phyloP scores from a whole-genome alignment of 2,329 filamentous ascomycete species.

The Pyrenophora graminea region DNA sequence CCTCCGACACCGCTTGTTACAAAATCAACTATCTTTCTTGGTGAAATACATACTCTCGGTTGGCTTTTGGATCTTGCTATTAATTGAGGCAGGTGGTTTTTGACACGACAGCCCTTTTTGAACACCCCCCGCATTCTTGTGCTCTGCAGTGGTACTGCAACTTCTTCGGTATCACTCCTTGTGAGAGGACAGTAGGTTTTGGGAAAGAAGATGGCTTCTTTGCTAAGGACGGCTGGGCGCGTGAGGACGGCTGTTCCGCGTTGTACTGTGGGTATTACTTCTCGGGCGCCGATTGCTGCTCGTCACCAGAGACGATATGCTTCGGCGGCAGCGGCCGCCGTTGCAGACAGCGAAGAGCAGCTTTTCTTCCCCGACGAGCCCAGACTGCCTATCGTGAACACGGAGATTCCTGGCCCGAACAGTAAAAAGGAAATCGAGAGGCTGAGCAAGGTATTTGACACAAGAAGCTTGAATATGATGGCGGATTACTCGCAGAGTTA shows the following conservation, averaged over 20 bases:
- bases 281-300: conserved; percentile 26
- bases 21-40: neutral
- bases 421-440: conserved; percentile 70
- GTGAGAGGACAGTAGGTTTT: neutral
- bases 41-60: neutral
- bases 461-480: conserved; percentile 73
- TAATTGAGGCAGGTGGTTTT: too few relatives aligned
- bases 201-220: conserved; percentile 34
- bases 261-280: conserved; percentile 20
- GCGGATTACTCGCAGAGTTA: conserved; percentile 44
- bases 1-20: neutral
- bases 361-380: conserved; percentile 65
- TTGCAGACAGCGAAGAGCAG: conserved; percentile 47
- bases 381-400: conserved; percentile 57
- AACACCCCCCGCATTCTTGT: neutral
- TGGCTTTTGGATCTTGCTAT: too few relatives aligned
- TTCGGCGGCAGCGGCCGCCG: conserved; percentile 36
- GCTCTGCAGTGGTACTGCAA: neutral
- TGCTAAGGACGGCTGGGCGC: conserved; percentile 35
- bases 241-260: conserved; percentile 23
- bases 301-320: conserved; percentile 37
- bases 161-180: neutral
- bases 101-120: too few relatives aligned
- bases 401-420: conserved; percentile 74
- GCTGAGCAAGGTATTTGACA: conserved; percentile 81